Percentiles rank a stretch among this genome's conserved stretches.
Conservation (phyloP, 345 rosid species). For the Physaria fendleri region DNA sequence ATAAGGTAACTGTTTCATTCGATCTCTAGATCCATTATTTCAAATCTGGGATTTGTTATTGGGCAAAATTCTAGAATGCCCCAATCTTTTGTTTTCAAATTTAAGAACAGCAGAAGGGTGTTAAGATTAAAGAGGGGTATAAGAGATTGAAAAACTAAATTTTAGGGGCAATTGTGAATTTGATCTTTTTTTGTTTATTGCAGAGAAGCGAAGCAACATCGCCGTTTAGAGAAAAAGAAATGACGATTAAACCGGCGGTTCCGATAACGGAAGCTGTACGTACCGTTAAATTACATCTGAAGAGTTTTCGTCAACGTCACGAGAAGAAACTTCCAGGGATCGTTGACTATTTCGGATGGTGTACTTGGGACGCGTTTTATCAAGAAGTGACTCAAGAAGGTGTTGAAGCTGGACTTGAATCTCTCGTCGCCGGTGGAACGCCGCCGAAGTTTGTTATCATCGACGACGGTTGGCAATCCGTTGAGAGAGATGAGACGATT, state of each 20-base stretch:
- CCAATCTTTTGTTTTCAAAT: too few species aligned
- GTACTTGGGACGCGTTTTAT: constrained; percentile 99
- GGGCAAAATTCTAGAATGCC: too few species aligned
- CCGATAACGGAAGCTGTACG: constrained; percentile 66
- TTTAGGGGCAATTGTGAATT: too few species aligned
- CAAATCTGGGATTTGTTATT: too few species aligned
- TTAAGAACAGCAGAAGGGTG: too few species aligned
- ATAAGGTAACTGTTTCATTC: constrained; percentile 36
- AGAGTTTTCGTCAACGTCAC: constrained; percentile 74
- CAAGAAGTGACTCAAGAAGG: constrained; percentile 92
- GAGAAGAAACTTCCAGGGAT: constrained; percentile 86
- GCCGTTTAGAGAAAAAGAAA: constrained; percentile 30
- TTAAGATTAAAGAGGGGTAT: too few species aligned
- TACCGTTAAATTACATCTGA: constrained; percentile 60
- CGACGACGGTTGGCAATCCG: constrained; percentile 98
- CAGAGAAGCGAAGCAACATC: constrained; percentile 38
- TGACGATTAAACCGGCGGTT: constrained; percentile 86
- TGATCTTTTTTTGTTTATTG: not conserved
- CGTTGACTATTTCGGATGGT: constrained; percentile 88
- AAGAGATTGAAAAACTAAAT: too few species aligned
- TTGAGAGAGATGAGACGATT: constrained; percentile 36
- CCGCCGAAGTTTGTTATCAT: constrained; percentile 87
- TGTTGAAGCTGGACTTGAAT: constrained; percentile 69
- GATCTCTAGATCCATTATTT: too few species aligned
- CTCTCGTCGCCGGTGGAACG: constrained; percentile 63